Base-by-base conservation (phyloP, 441 rosid genomes). In the Populus hybrid region DNA sequence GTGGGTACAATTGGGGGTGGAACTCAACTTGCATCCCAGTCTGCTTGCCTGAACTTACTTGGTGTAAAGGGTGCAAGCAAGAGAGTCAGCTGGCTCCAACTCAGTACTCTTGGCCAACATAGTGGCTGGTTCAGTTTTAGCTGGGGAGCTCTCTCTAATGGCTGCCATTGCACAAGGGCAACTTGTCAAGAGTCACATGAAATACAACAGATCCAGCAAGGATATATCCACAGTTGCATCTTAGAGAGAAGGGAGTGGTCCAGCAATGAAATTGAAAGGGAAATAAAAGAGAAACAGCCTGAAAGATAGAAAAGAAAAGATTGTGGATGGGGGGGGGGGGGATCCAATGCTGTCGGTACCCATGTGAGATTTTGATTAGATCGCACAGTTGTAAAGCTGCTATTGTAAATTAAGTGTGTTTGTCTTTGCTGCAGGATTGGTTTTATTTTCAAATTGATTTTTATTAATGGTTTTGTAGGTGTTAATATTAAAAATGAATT, bases 1-100 rank as follows among this genome's bases (percentile, higher is more conserved):
- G 95, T 94, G 76, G 97, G 98, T 16, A 92, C 98, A 23, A 89
- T 94, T 9, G 98, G 98, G 69, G 98, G 98, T 9, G 98, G 98
- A 64, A 94, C 98, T 68, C 98, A 94, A 79, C 95, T 94, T 4
- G 93, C 95, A 66, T 90, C 98, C 0, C 98, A 94, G 81, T 89
- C 98, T 24, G 98, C 98, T 5, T 94, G 98, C 84, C 81, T 94
- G 78, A 91, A 93, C 82, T 75, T 94, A 72, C 91, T 94, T 0
- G 98, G 98, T 5, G 89, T 91, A 30, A 94, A 93, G 84, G 98
- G 97, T 26, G 92, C 98, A 12, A 91, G 82, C 83, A 85, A 85
- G 74, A 79, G 92, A 88, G 69, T 70, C 87, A 10, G 91, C 98
- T 0, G 98, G 98, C 38, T 82, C 91, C 74, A 90, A 94, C 85